Evolutionary conservation across 1,139 yeast genomes (phyloP).

Genomic region (Groenewaldozyma sp.): DNA sequence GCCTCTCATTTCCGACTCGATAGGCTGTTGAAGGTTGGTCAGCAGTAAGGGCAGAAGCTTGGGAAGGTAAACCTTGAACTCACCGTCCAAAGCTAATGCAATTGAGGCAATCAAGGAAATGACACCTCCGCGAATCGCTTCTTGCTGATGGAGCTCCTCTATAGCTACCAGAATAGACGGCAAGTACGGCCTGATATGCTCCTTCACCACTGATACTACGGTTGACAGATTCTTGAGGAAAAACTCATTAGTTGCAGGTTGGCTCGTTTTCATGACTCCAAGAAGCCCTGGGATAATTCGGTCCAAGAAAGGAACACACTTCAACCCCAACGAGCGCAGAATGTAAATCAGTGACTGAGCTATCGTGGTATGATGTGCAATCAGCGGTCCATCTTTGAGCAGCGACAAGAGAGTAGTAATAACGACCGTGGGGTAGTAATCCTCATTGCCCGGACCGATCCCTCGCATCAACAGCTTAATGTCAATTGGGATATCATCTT

Average conservation of each 20-base stretch:
- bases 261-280: conserved; percentile 76
- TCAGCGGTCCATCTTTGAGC: conserved; percentile 73
- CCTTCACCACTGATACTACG: conserved; percentile 72
- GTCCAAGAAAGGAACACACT: conserved; percentile 79
- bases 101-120: conserved; percentile 75
- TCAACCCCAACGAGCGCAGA: conserved; percentile 76
- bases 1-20: conserved; percentile 41
- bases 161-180: conserved; percentile 69
- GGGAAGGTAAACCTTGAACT: conserved; percentile 77
- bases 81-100: conserved; percentile 82
- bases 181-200: conserved; percentile 78
- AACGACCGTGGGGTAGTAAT: conserved; percentile 92
- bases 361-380: conserved; percentile 80
- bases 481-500: conserved; percentile 74
- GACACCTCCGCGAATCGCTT: conserved; percentile 68
- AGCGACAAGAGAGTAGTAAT: conserved; percentile 76
- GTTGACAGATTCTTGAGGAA: conserved; percentile 85
- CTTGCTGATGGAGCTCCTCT: conserved; percentile 61
- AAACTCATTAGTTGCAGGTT: conserved; percentile 73
- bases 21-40: conserved; percentile 72
- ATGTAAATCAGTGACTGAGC: conserved; percentile 88
- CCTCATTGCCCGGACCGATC: conserved; percentile 87
- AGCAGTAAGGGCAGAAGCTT: conserved; percentile 67
- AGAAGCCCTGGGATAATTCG: conserved; percentile 85
- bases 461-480: conserved; percentile 87